A percentile compares a stretch with the other conserved stretches of the same genome.
Conservation (phyloP, 2,329 filamentous ascomycete species). For the Cladophialophora carrionii region DNA sequence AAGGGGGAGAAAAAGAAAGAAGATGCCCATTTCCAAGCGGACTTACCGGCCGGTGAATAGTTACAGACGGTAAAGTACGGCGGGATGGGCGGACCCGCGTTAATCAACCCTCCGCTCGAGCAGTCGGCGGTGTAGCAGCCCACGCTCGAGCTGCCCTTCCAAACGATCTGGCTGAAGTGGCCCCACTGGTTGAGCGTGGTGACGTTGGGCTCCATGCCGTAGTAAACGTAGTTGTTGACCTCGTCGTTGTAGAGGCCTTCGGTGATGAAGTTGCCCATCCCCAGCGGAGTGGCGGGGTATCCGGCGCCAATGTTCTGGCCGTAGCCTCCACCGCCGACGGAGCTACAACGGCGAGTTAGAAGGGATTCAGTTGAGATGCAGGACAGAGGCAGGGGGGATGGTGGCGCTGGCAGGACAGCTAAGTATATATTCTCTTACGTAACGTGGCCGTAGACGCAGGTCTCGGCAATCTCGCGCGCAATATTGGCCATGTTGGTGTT, state of each 20-base stretch:
- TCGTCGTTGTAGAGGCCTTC: conserved; percentile 89
- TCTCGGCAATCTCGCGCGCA: conserved; percentile 65
- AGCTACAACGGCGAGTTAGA: conserved; percentile 40
- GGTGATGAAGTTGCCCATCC: conserved; percentile 68
- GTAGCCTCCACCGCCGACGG: conserved; percentile 64
- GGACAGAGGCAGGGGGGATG: not conserved
- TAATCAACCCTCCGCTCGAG: conserved; percentile 44
- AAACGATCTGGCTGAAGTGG: conserved; percentile 76
- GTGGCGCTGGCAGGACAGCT: conserved; percentile 63
- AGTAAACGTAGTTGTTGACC: conserved; percentile 59
- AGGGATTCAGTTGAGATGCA: not conserved
- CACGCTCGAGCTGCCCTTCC: conserved; percentile 63
- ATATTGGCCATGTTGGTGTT: conserved; percentile 63
- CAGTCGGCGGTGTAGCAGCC: conserved; percentile 53
- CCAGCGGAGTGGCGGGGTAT: conserved; percentile 44
- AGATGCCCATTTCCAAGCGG: too few relatives aligned
- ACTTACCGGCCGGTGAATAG: conserved; percentile 74
- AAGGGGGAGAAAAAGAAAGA: conserved; percentile 1
- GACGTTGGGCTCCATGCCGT: conserved; percentile 61
- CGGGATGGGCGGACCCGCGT: conserved; percentile 47
- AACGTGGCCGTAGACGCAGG: conserved; percentile 75
- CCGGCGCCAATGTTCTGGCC: conserved; percentile 90
- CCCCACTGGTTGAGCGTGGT: conserved; percentile 67
- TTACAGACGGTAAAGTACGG: conserved; percentile 86
- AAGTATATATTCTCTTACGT: conserved; percentile 61